Evolutionary conservation across 768 basidiomycete species (phyloP), one percentile per base, ranked within the genome.

Genomic region (Lepiota subincarnata): DNA sequence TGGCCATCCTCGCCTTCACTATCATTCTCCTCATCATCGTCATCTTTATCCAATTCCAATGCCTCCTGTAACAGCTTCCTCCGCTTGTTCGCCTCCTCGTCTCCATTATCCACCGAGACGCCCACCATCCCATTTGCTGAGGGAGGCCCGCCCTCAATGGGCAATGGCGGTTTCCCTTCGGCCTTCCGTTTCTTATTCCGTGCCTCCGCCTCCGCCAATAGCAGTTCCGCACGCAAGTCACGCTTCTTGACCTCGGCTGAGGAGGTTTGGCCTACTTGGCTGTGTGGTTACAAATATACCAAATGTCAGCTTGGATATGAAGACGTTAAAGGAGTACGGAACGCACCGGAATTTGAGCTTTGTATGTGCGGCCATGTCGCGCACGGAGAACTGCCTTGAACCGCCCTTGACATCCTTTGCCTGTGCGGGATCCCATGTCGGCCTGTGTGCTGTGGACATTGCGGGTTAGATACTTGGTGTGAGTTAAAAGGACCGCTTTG

Each of bases 381-480:
- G 83, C 64, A 91, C 87, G 4, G 93, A 96, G 73, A 86, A 93
- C 65, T 96, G 92, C 55, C 92, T 83, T 48, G 93, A 94, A 54
- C 92, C 92, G 3, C 89, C 89, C 67, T 91, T 92, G 57, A 92
- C 86, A 71, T 97, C 92, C 62, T 84, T 83, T 31, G 91, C 96
- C 70, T 95, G 91, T 0, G 95, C 94, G 1, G 96, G 96, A 60
- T 95, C 91, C 95, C 95, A 98, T 82, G 92, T 95, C 62, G 92
- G 92, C 72, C 92, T 84, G 68, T 94, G 92, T 3, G 90, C 90
- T 74, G 89, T 93, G 49, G 91, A 92, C 90, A 92, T 91, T 54
- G 59, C 58, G 54, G 6, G 22, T 52, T n/a, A n/a, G n/a, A n/a
- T n/a, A n/a, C n/a, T 45, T 14, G 49, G 38, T 42, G 52, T 41